Conservation (phyloP, 306 rosid genomes). For the Cucumis melo region DNA sequence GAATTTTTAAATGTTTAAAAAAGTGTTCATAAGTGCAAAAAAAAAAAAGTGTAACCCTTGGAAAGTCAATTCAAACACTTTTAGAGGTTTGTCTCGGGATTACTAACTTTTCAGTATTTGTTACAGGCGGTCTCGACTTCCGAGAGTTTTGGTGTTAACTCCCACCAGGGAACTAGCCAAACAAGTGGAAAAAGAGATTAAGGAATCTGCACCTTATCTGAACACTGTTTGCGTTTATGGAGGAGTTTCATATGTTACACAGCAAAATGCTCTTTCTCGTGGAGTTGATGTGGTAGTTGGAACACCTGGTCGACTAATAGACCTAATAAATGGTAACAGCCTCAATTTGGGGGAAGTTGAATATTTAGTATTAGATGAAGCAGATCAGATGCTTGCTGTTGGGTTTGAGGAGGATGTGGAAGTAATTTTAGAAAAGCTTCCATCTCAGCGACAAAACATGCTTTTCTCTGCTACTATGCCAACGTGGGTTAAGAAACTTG, state of each 20-base stretch:
- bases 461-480: constrained; percentile 99
- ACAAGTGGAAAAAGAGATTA: constrained; percentile 96
- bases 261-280: constrained; percentile 79
- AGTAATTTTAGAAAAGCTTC: constrained; percentile 62
- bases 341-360: constrained; percentile 71
- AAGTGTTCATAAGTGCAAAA: too few relatives aligned
- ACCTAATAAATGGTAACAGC: constrained; percentile 73
- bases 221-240: constrained; percentile 89
- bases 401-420: constrained; percentile 99
- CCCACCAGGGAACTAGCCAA: constrained; percentile 94
- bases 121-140: constrained; percentile 63
- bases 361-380: constrained; percentile 90
- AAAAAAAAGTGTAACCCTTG: too few relatives aligned
- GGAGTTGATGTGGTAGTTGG: constrained; percentile 99
- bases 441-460: constrained; percentile 76
- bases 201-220: constrained; percentile 88
- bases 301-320: constrained; percentile 92
- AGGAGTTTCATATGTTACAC: constrained; percentile 75
- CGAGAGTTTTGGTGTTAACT: constrained; percentile 75
- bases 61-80: too few relatives aligned
- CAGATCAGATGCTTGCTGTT: constrained; percentile 99
- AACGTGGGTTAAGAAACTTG: constrained; percentile 74
- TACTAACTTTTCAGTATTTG: background rate
- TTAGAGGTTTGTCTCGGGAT: background rate
- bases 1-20: too few relatives aligned